Conservation (phyloP, 352 stramenopile genomes). For the Pythium guiyangense region DNA sequence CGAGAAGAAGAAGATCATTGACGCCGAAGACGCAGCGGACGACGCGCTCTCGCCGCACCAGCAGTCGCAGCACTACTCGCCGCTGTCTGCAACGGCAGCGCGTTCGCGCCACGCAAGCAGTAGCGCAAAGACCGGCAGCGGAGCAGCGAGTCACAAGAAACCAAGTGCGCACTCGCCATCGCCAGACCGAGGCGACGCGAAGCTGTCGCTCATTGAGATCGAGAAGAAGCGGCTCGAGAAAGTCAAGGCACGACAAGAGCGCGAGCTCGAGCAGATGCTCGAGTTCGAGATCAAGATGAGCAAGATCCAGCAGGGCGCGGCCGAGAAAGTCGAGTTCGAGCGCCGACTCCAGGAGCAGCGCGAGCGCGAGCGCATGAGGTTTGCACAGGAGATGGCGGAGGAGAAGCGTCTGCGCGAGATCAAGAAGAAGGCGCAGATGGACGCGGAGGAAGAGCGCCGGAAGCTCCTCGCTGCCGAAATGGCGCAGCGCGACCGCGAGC, state of each 20-base stretch:
- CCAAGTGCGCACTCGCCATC: constrained; percentile 19
- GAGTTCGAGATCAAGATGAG: constrained; percentile 91
- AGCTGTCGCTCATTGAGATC: constrained; percentile 51
- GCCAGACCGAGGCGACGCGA: constrained; percentile 15
- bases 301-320: constrained; percentile 70
- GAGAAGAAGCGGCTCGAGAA: constrained; percentile 74
- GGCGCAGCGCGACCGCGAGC: constrained; percentile 60
- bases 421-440: constrained; percentile 76
- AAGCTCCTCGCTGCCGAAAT: constrained; percentile 60
- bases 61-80: constrained; percentile 6
- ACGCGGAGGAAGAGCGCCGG: constrained; percentile 77
- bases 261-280: constrained; percentile 89
- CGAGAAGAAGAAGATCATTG: constrained; percentile 76
- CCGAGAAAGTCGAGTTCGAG: constrained; percentile 65
- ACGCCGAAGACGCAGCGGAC: constrained; percentile 27
- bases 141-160: no score
- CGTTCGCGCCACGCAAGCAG: no score
- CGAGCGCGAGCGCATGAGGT: constrained; percentile 56
- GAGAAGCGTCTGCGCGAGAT: constrained; percentile 77
- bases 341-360: constrained; percentile 58
- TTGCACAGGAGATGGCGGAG: constrained; percentile 64
- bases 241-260: constrained; percentile 66
- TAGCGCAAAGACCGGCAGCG: no score
- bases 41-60: constrained; percentile 8
- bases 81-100: background rate